Evolutionary conservation across 163 green algal species (phyloP), one percentile per base, ranked within the genome.

Genomic region (Volvox carteri): DNA sequence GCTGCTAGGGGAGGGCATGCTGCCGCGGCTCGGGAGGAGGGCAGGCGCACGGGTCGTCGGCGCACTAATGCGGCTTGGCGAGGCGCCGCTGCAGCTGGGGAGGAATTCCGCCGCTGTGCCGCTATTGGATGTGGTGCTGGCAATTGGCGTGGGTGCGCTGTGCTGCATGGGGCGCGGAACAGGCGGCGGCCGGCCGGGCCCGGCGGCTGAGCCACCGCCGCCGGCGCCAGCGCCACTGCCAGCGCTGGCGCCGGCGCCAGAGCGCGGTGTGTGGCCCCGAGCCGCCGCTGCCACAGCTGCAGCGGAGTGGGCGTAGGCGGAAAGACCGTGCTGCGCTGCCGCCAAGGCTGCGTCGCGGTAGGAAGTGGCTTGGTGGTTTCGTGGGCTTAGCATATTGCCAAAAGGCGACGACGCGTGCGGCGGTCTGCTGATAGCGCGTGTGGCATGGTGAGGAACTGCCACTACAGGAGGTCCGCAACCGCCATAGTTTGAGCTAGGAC

Each of bases 291-390:
- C 81, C 0, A 46, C 65, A 11, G 80, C 62, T 0, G 81, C 81
- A 1, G 83, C 83, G 16, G 83, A 81, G 2, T 62, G 68, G 2
- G 50, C 83, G 67, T 88, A 88, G 14, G 83, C 83, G 4, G 48
- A 58, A 4, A 88, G 68, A 0, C 83, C 83, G 28, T 88, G 68
- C 68, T 81, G 68, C 6, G 83, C 67, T 14, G 83, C 83, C 5
- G 77, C 52, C 23, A 88, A 16, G 37, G 83, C 83, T 18, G 68
- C 68, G 19, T 88, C 83, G n/a, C 83, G 67, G 28, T 88, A 88
- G 6, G 83, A 88, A 6, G 9, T 80, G 48, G 11, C 42, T 8
- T 54, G 44, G 23, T 83, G 33, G 14, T 35, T 37, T 7, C 83
- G 83, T 4, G 83, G 83, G 37, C 83, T 88, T 18, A 42, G 58